phyloP scores from a whole-genome alignment of 2,329 filamentous ascomycete genomes.

The Fusarium papillatum region DNA sequence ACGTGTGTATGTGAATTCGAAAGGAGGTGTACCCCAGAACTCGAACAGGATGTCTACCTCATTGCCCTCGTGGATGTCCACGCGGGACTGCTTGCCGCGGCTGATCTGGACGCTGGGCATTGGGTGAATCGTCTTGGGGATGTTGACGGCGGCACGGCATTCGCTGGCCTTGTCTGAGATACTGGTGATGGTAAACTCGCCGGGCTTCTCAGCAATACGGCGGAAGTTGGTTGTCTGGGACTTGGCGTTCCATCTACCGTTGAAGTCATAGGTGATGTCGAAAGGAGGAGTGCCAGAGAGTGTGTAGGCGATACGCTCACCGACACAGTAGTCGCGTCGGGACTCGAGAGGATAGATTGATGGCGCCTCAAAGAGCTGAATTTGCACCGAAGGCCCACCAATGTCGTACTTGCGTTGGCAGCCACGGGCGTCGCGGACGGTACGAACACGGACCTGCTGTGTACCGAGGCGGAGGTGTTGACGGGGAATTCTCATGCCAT shows the following conservation, averaged over 20 bases:
- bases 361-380: conserved; percentile 93
- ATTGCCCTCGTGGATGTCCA: conserved; percentile 97
- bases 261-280: conserved; percentile 92
- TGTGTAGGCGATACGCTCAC: conserved; percentile 93
- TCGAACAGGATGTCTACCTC: conserved; percentile 95
- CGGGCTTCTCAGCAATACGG: conserved; percentile 92
- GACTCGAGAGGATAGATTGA: conserved; percentile 91
- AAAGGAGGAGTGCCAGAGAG: conserved; percentile 94
- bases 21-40: conserved; percentile 95
- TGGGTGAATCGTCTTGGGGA: conserved; percentile 89
- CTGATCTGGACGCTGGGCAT: conserved; percentile 93
- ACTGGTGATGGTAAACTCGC: conserved; percentile 88
- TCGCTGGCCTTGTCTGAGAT: conserved; percentile 90
- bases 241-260: conserved; percentile 84
- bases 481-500: conserved; percentile 87
- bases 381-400: conserved; percentile 83
- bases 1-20: conserved; percentile 97
- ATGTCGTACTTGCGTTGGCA: conserved; percentile 85
- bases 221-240: conserved; percentile 87
- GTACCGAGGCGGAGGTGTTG: conserved; percentile 89
- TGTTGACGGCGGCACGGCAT: conserved; percentile 84
- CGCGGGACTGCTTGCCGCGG: conserved; percentile 82
- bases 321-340: conserved; percentile 91
- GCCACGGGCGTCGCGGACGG: conserved; percentile 88
- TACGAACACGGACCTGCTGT: conserved; percentile 89